Conservation (phyloP, 2,329 filamentous ascomycete species). For the Amylocarpus encephaloides region DNA sequence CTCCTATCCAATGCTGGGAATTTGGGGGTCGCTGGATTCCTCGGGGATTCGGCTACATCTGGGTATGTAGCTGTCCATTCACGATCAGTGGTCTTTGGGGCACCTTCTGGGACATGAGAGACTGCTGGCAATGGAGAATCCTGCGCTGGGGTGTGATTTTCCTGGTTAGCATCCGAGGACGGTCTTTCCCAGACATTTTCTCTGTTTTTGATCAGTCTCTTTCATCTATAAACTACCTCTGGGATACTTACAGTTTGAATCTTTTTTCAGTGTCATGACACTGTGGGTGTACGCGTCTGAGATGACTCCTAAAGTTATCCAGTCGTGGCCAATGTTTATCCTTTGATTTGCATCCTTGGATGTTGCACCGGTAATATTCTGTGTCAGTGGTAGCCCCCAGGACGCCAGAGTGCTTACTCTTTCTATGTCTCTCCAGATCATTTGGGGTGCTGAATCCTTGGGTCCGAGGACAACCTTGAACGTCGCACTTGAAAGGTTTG, state of each 20-base stretch:
- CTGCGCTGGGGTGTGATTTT: conserved; percentile 4
- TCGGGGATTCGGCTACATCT: conserved; percentile 16
- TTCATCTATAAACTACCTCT: background rate
- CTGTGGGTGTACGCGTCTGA: conserved; percentile 57
- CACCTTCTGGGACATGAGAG: background rate
- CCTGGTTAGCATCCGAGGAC: conserved; percentile 9
- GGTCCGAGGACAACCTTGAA: conserved; percentile 48
- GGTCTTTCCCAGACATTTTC: conserved; percentile 19
- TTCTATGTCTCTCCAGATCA: conserved; percentile 73
- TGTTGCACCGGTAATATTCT: conserved; percentile 54
- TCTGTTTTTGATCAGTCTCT: conserved; percentile 13
- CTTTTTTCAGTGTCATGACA: conserved; percentile 38
- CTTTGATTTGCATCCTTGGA: conserved; percentile 48
- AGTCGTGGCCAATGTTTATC: conserved; percentile 71
- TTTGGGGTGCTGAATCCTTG: conserved; percentile 74
- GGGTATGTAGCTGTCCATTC: conserved; percentile 13
- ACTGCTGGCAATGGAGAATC: conserved; percentile 4
- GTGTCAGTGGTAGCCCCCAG: conserved; percentile 38
- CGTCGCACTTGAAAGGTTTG: conserved; percentile 59
- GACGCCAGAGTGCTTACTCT: conserved; percentile 58
- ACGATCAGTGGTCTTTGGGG: conserved; percentile 1
- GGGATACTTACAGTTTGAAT: conserved; percentile 39
- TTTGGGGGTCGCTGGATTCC: conserved; percentile 15
- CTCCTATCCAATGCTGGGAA: conserved; percentile 12
- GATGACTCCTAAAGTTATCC: conserved; percentile 82